Conservation (phyloP, 495 filamentous ascomycete genomes). For the Penicillium diatomitis region DNA sequence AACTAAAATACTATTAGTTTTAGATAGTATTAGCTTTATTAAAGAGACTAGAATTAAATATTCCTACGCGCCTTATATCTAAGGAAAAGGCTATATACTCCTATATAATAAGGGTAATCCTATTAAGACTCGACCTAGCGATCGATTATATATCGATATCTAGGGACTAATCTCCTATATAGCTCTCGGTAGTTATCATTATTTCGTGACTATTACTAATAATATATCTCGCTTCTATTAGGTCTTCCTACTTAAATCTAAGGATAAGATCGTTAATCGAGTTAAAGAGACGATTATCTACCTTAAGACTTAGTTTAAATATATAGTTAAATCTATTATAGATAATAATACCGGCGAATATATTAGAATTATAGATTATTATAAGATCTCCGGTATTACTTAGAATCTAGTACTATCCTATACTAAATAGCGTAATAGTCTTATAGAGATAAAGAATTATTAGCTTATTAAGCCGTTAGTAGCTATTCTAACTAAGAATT, state of each 20-base stretch:
- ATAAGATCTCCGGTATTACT: background rate
- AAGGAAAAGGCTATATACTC: too few relatives aligned
- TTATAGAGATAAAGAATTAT: background rate
- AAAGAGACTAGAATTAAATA: too few relatives aligned
- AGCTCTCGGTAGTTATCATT: too few relatives aligned
- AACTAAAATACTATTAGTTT: too few relatives aligned
- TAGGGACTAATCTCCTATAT: too few relatives aligned
- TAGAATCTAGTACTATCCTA: background rate
- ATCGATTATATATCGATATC: too few relatives aligned
- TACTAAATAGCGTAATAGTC: background rate
- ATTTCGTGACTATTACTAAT: too few relatives aligned
- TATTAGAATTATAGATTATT: background rate
- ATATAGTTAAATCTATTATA: background rate
- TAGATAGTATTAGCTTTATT: too few relatives aligned
- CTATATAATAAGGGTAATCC: too few relatives aligned
- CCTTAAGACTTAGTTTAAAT: background rate
- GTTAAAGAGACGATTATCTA: background rate
- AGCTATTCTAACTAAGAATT: background rate
- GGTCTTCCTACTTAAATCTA: background rate
- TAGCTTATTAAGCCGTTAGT: background rate
- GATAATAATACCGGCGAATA: background rate
- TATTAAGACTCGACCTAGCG: too few relatives aligned
- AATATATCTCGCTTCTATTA: background rate
- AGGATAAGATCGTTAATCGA: background rate
- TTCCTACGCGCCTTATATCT: too few relatives aligned